Base-by-base conservation (phyloP, 768 basidiomycete genomes). In the Pisolithus sp. region DNA sequence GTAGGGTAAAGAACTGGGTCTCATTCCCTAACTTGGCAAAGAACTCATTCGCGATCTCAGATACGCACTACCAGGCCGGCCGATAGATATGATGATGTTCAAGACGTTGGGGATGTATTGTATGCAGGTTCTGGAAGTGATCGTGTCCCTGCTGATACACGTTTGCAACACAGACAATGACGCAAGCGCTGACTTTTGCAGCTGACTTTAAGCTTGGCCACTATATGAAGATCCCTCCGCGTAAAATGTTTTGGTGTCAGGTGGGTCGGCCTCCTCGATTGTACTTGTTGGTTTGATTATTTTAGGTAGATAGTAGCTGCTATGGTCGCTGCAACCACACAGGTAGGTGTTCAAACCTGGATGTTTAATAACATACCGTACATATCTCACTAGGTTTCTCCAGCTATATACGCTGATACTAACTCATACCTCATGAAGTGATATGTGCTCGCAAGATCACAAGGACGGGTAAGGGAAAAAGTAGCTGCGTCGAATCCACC, bases 41-140 rank as follows among this genome's bases (percentile, higher is more conserved):
- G 17, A 13, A 36, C 46, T 28, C 24, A 45, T 17, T 45, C 17
- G 8, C 5, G 26, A 13, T 24, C 2, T 4, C 21, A 66, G 68
- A 20, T 90, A 89, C 59, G 80, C 77, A 23, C 75, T 88, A 39
- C 90, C 89, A 12, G 89, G 90, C 2, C 78, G 78, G 15, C 86
- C 89, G 5, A 64, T 90, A 51, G 88, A 89, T 0, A 87, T 82
- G 76, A 89, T 91, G 88, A 72, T 90, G 73, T 89, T 89, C 77
- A 90, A 88, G 78, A 86, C 85, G 0, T n/a, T 88, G 76, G 75
- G 86, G 88, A 30, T 88, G 86, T 59, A 82, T 85, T 52, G 82
- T 67, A 24, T 34, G 62, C 39, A 9, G 15, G 13, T 46, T 46
- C 50, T 31, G 4, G 20, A n/a, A 21, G 9, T 28, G 31, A 38